Evolutionary conservation across 2,329 filamentous ascomycete genomes (phyloP), one percentile per base, ranked within the genome.

Genomic region (Cladosporium velox): DNA sequence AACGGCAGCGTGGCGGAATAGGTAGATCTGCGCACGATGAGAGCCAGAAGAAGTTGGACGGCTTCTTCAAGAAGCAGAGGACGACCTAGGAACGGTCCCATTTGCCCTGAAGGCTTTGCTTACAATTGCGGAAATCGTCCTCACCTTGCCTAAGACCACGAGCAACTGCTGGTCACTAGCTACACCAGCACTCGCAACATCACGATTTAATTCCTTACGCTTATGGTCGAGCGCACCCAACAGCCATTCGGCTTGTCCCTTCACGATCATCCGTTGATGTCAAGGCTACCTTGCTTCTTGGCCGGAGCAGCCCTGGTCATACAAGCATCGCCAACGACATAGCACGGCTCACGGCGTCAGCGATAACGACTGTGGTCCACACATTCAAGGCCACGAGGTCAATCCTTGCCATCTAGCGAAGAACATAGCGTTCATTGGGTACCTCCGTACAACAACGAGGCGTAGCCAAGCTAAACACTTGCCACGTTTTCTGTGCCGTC

Each of bases 1-100:
- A 89, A 76, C 90, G 92, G 77, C 94, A 92, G 10, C 83, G 90
- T 28, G 91, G 92, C 34, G 93, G 93, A 3, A 90, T 97, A 65
- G 92, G 92, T 64, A 95, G 90, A 72, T 85, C 90, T 47, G 84
- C 85, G 65, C 89, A 91, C 74, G 93, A 97, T 75, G 83, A 86
- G 12, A 88, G 84, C 57, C 93, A 97, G 77, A 88, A 85, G 73
- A 92, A 86, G 21, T 85, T 97, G 71, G 87, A 91, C 55, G 85
- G 85, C 0, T 97, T 95, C 80, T 93, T 97, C 77, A 88, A 88
- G 73, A 70, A 70, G 35, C 72, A 72, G 60, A 67, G 71, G 52
- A 71, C 52, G 32, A 21, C 15, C 52, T 55, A 55, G 52, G 6
- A 6, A 47, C 12, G 18, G 41, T 10, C 3, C 6, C 18, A 11